Evolutionary conservation across 2,329 filamentous ascomycete genomes (phyloP).

Genomic region (Fusarium sp.): DNA sequence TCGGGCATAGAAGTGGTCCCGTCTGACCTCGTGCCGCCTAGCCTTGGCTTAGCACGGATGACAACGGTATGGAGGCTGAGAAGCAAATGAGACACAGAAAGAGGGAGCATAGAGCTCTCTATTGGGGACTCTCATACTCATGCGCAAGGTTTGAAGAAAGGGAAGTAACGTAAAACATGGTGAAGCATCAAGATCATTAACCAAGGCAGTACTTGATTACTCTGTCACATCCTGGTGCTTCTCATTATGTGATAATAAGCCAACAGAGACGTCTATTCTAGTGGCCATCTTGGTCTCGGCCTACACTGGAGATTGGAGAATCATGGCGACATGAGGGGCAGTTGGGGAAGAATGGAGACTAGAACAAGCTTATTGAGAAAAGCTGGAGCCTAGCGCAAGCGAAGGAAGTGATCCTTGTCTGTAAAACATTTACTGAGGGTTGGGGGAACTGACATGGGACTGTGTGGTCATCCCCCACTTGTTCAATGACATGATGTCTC

Average conservation of each 20-base stretch:
- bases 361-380: neutral
- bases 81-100: too few species aligned
- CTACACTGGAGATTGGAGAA: neutral
- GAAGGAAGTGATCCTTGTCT: neutral
- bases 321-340: neutral
- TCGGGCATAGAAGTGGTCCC: neutral
- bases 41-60: neutral
- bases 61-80: neutral
- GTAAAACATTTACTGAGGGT: neutral
- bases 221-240: neutral
- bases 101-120: too few species aligned
- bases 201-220: neutral
- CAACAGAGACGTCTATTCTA: neutral
- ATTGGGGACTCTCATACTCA: too few species aligned
- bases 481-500: neutral
- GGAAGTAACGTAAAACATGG: too few species aligned
- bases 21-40: neutral
- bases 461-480: neutral
- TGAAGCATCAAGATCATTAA: too few species aligned
- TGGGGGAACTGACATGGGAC: neutral
- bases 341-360: neutral
- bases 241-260: neutral
- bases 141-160: too few species aligned
- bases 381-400: constrained; percentile 6
- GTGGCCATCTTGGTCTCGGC: neutral